A percentile compares a stretch with the other conserved stretches of the same genome.
Conservation (phyloP, 2,329 filamentous ascomycete species). For the Akanthomyces lecanii region DNA sequence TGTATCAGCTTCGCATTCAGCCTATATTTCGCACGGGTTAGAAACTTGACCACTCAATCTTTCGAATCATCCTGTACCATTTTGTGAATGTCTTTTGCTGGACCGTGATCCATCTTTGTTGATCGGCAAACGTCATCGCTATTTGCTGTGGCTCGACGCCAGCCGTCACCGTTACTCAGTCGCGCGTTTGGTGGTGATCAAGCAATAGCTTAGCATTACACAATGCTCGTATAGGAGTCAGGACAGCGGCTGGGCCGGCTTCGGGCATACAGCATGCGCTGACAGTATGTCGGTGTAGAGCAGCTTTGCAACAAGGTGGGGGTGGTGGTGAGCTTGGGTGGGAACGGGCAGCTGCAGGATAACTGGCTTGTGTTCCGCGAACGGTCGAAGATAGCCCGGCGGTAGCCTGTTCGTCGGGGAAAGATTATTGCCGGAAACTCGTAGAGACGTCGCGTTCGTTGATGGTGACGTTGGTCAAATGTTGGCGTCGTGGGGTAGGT, state of each 20-base stretch:
- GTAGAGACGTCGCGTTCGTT: not conserved
- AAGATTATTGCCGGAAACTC: not conserved
- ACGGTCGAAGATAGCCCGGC: not conserved
- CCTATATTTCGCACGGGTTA: slow-evolving; percentile 47
- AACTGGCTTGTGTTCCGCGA: not conserved
- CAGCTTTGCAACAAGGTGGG: slow-evolving; percentile 15
- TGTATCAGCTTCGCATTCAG: slow-evolving; percentile 90
- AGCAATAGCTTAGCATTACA: not conserved
- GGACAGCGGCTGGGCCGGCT: not conserved
- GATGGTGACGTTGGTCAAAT: slow-evolving; percentile 13
- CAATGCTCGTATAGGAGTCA: not conserved
- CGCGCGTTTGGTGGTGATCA: not conserved
- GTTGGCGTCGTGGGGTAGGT: slow-evolving; percentile 13
- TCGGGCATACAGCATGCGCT: slow-evolving; percentile 5
- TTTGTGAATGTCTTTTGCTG: slow-evolving; percentile 99
- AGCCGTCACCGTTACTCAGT: slow-evolving; percentile 3
- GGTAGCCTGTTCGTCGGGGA: not conserved
- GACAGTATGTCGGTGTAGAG: slow-evolving; percentile 16
- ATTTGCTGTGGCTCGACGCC: not conserved
- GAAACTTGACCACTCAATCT: not conserved
- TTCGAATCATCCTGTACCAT: slow-evolving; percentile 49
- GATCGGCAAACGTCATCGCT: slow-evolving; percentile 61
- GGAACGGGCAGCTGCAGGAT: slow-evolving; percentile 5
- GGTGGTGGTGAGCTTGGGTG: not conserved
- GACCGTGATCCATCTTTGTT: slow-evolving; percentile 69